Conservation (phyloP, 2,329 filamentous ascomycete genomes). For the Domatiomyces catenatus region DNA sequence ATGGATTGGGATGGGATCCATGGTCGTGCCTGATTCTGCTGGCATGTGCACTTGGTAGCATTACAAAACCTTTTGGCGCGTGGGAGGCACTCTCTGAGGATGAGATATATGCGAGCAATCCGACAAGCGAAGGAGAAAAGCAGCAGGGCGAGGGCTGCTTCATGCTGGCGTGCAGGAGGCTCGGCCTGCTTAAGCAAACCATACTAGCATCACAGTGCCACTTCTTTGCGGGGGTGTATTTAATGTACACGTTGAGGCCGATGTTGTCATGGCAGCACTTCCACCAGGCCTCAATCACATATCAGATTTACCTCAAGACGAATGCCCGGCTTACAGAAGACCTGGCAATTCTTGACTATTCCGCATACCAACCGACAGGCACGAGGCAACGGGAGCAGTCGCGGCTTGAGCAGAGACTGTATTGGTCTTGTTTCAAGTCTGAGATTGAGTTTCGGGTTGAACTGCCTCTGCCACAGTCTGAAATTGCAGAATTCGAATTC, state of each 20-base stretch:
- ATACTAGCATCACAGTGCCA: conserved; percentile 25
- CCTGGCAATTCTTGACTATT: conserved; percentile 1
- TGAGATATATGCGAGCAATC: conserved; percentile 1
- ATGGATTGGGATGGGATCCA: conserved; percentile 22
- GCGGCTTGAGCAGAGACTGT: conserved; percentile 27
- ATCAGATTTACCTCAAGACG: conserved; percentile 23
- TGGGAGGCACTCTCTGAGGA: conserved; percentile 1
- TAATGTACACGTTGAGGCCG: conserved; percentile 28
- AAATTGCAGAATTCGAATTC: conserved; percentile 23
- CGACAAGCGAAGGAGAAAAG: conserved; percentile 3
- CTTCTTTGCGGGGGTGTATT: conserved; percentile 25
- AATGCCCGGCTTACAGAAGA: conserved; percentile 9
- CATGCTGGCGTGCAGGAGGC: conserved; percentile 18
- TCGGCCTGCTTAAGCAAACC: conserved; percentile 19
- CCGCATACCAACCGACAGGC: conserved; percentile 3
- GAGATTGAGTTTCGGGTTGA: conserved; percentile 29
- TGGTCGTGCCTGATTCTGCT: conserved; percentile 22
- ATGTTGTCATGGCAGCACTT: conserved; percentile 27
- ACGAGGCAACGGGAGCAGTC: conserved; percentile 11
- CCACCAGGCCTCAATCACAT: conserved; percentile 20
- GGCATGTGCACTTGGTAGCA: conserved; percentile 20
- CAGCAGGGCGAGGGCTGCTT: conserved; percentile 20
- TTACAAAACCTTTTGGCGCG: conserved; percentile 17
- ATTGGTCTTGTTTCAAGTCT: conserved; percentile 32
- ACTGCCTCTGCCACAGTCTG: conserved; percentile 24